Base-by-base conservation (phyloP, 2,329 filamentous ascomycete genomes). In the Alternaria sp. region DNA sequence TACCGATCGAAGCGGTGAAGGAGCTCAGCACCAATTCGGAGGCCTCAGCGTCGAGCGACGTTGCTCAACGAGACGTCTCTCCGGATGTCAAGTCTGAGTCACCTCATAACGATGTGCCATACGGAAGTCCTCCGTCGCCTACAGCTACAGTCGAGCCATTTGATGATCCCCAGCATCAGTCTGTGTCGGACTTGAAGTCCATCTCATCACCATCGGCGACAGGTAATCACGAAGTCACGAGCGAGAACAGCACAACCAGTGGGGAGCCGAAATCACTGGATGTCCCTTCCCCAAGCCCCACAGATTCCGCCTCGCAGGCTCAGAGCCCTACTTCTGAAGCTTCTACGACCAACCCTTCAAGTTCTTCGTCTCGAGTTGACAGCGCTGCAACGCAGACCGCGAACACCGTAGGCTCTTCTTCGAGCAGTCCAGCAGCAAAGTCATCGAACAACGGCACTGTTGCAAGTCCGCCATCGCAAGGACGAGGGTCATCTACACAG, bases 401-500 rank as follows among this genome's bases (percentile, higher is more conserved):
- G 15, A 72, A 69, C 21, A 65, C 72, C 5, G 55, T 67, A 10
- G 47, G 54, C 23, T 63, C 62, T 4, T 49, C 70, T 51, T 46
- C 68, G 8, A 64, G 54, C 4, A 56, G 30, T 26, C 17, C 68
- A 17, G 57, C 65, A 6, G 54, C 58, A 6, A 76, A 66, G 59
- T 19, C 63, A 15, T 49, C 68, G 1, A 62, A 59, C 30, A 73
- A 77, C 49, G 65, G 62, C 19, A 74, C 70, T 3, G 55, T 57
- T 9, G 71, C 52, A 50, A 68, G 50, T 13, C 40, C 71, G 10
- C 69, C 68, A 51, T 43, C 69, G 5, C 68, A 73, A 26, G 44
- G 70, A 15, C 71, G 77, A 26, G 62, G 65, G 25, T 70, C 83
- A 9, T 74, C 84, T 45, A 81, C 82, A 25, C 81, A 87, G 69